Conservation (phyloP, 371 early-diverging fungal genomes). For the Paraphysoderma sedebokerense region DNA sequence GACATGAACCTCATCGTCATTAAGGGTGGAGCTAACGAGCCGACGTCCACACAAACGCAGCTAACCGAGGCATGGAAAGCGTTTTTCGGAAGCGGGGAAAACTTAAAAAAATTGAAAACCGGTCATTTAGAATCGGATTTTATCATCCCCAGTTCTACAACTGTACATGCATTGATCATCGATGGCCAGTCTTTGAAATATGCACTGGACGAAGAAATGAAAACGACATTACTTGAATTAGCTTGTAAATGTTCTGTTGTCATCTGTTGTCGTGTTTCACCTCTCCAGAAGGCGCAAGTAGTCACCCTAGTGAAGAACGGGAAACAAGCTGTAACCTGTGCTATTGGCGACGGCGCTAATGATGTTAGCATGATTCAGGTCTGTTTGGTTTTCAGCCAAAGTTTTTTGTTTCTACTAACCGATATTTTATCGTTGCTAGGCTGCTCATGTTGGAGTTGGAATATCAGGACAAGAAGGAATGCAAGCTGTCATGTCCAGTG, state of each 20-base stretch:
- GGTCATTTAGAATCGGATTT: too few species aligned
- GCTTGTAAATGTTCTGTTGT: too few species aligned
- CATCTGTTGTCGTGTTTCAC: constrained; percentile 76
- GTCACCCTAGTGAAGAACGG: constrained; percentile 45
- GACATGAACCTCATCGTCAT: constrained; percentile 54
- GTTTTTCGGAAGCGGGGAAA: too few species aligned
- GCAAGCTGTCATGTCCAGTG: constrained; percentile 81
- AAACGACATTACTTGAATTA: constrained; percentile 39
- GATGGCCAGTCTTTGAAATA: constrained; percentile 74
- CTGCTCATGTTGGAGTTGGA: constrained; percentile 79
- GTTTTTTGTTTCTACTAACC: constrained; percentile 59
- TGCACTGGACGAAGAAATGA: constrained; percentile 40
- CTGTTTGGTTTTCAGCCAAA: constrained; percentile 74
- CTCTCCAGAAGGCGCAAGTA: constrained; percentile 77
- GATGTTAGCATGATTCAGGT: constrained; percentile 87
- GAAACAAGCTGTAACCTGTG: constrained; percentile 50
- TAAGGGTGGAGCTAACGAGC: constrained; percentile 30
- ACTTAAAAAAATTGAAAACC: too few species aligned
- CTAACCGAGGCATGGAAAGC: constrained; percentile 43
- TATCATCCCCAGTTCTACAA: too few species aligned
- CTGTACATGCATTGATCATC: constrained; percentile 67
- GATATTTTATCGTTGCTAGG: constrained; percentile 87
- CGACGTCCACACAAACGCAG: constrained; percentile 33
- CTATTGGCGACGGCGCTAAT: constrained; percentile 86
- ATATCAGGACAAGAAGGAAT: constrained; percentile 85